phyloP scores from a whole-genome alignment of 2,329 filamentous ascomycete genomes.

The Dactylonectria macrodidyma region DNA sequence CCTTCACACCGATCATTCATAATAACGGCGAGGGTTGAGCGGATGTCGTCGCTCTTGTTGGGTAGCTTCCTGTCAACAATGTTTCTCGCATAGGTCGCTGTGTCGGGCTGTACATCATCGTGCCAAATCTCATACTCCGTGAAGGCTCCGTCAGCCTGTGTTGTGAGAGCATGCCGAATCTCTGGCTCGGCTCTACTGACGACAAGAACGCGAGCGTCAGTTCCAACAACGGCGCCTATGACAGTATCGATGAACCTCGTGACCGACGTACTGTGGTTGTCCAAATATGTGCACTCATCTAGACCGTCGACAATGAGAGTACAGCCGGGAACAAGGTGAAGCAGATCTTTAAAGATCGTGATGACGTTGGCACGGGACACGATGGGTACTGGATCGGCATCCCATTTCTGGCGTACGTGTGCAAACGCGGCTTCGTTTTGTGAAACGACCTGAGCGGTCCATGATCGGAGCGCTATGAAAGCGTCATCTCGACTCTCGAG shows the following conservation, averaged over 20 bases:
- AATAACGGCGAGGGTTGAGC: constrained; percentile 34
- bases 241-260: constrained; percentile 26
- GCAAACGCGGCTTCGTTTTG: no score
- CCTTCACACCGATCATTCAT: constrained; percentile 49
- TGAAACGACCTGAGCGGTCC: no score
- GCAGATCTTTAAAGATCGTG: constrained; percentile 35
- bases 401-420: no score
- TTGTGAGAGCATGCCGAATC: constrained; percentile 37
- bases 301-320: constrained; percentile 29
- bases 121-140: constrained; percentile 21
- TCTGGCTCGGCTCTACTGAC: constrained; percentile 45
- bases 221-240: constrained; percentile 1
- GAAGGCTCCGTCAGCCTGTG: fast-evolving
- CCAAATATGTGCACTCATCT: constrained; percentile 2
- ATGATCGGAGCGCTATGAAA: no score
- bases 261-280: constrained; percentile 33
- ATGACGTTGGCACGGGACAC: constrained; percentile 38
- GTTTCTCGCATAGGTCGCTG: constrained; percentile 33
- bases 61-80: constrained; percentile 49
- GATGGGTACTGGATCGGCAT: background rate
- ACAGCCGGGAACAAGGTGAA: constrained; percentile 11
- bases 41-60: constrained; percentile 43
- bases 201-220: constrained; percentile 41
- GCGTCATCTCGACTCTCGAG: no score
- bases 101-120: constrained; percentile 43